Evolutionary conservation across 179 eudicot genomes (phyloP), one percentile per base, ranked within the genome.

Genomic region (Gypsophila paniculata): DNA sequence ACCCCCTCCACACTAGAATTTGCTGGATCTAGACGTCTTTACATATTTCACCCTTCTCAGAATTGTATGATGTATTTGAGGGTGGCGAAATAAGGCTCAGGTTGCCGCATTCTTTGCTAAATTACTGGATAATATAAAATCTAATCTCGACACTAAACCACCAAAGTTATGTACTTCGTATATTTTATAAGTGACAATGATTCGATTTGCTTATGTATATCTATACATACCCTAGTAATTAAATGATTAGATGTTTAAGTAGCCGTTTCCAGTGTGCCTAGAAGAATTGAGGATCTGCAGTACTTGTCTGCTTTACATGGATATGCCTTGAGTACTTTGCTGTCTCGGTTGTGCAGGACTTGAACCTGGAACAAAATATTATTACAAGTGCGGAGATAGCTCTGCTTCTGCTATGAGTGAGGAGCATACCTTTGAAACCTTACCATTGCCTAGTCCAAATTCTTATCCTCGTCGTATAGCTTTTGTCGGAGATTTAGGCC

Each of bases 301-400:
- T 17, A 38, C 48, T 26, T 18, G 25, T 51, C 11, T 54, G 46
- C 60, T 73, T 70, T 64, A 18, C 23, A 3, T 48, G 14, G 29
- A 54, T 32, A 38, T 63, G 51, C n/a, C 32, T 64, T 6, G 12
- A 36, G 46, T 51, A 17, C 18, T 55, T n/a, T 44, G 14, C 6
- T 44, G 34, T 65, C 36, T 71, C 46, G 65, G 44, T 15, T 38
- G 8, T 75, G 75, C 64, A 93, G 98, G 95, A 53, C 92, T 93
- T 79, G 85, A 90, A 78, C 95, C 95, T 15, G 86, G 79, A 36
- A 83, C 89, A 39, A 86, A 68, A 55, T 93, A 93, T 66, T 87
- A 82, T 59, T 93, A 93, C 86, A 91, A 78, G 78, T 93, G 98
- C 75, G 98, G 98, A 25, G 96, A 91, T 76, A 87, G 85, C 79